Evolutionary conservation across 2,329 filamentous ascomycete species (phyloP), one percentile per base, ranked within the genome.

Genomic region (Venturia carpophila): DNA sequence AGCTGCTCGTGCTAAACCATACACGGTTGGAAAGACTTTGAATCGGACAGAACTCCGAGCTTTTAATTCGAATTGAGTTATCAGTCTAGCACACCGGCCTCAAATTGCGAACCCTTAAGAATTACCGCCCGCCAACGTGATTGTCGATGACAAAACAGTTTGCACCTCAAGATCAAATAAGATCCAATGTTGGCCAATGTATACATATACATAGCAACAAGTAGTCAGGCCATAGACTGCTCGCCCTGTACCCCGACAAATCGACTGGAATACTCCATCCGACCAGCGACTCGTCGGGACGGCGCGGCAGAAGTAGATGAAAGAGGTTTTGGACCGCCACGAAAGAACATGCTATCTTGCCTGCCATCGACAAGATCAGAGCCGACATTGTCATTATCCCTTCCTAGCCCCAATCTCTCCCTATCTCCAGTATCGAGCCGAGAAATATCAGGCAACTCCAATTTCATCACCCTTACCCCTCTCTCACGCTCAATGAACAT

Each of bases 391-490:
- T 52, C 24, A 13, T 2, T 10, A 27, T 3, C 47, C 47, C 5
- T 47, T n/a, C 63, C 63, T 10, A 64, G 19, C n/a, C 63, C 63
- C 37, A 64, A 39, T n/a, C 63, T 47, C 52, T 64, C 30, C 10
- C 49, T 47, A 27, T 64, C 63, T 6, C 63, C 63, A 58, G 60
- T 60, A 34, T 64, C 30, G 5, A 64, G 34, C 37, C 49, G 37
- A 9, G 63, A 49, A 49, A 64, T 64, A 52, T 64, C 63, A 41
- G 63, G 63, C 19, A 64, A 19, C 39, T 64, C 63, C 13, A 64
- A 19, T 30, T 60, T 21, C 30, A 9, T 39, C 4, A 49, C 63
- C 27, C 34, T 27, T 15, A 39, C 60, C 9, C 52, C 19, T 43
- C 19, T 21, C 37, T 61, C 43, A 17, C 43, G 37, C 6, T 43